Base-by-base conservation (phyloP, 106 monocot genomes). In the Agapanthus africanus region DNA sequence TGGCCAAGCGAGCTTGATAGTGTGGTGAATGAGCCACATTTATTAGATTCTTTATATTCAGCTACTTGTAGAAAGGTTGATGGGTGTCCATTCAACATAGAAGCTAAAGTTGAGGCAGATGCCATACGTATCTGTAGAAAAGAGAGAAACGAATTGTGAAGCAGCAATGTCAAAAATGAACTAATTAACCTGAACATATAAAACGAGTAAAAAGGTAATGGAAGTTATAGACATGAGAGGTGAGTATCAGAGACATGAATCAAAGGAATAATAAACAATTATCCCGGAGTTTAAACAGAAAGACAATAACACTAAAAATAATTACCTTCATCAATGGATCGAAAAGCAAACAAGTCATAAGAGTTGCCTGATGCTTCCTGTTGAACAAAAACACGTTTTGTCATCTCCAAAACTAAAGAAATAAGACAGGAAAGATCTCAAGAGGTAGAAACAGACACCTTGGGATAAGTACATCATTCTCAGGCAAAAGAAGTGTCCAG, bases 301-400 rank as follows among this genome's bases (percentile, higher is more conserved):
- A 28, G 6, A 14, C 37, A 67, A 42, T 41, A 30, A 59, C 19
- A 47, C 4, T 27, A 41, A 56, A 44, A n/a, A 59, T 54, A 57
- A 76, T 63, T 88, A 88, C 95, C 95, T 97, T 97, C 47, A 83
- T 65, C 74, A 82, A 68, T 30, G 91, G 95, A 89, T 97, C 91
- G 75, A 91, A 97, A 54, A 97, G 72, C 70, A 97, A 84, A 68
- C 80, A 89, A 30, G 91, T 81, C 88, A 97, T 89, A 15, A 97
- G 74, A 40, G 81, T 91, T 40, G 79, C 78, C 54, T 79, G 88
- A 69, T 80, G 71, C 70, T 78, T 97, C 80, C 95, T 97, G 91
- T 27, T 40, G 6, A 75, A 25, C 11, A 74, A 65, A 52, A 21
- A 67, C 34, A 67, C 66, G 83, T 4, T 11, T 65, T 50, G 22